phyloP scores from a whole-genome alignment of 495 filamentous ascomycete species.

The Hamigera avellanea region DNA sequence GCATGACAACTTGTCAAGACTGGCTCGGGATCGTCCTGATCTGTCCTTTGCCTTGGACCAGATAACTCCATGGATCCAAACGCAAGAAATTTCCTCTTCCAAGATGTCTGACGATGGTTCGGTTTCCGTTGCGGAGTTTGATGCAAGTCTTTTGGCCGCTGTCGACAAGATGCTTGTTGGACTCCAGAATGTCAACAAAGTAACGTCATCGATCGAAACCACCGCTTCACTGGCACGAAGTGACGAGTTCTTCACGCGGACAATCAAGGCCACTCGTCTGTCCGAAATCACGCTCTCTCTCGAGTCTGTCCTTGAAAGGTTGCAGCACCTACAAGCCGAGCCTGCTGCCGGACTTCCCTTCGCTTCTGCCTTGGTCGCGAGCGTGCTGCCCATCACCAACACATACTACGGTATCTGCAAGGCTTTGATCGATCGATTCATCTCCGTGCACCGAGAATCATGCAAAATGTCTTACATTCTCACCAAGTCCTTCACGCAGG shows the following conservation, averaged over 20 bases:
- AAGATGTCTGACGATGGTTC: slow-evolving; percentile 5
- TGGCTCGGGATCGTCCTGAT: slow-evolving; percentile 38
- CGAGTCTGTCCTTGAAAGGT: slow-evolving; percentile 31
- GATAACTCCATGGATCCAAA: slow-evolving; percentile 35
- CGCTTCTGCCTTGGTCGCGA: slow-evolving; percentile 50
- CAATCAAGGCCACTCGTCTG: slow-evolving; percentile 47
- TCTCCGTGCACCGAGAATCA: slow-evolving; percentile 49
- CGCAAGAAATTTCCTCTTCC: slow-evolving; percentile 7
- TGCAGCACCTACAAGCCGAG: slow-evolving; percentile 37
- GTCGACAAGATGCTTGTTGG: slow-evolving; percentile 61
- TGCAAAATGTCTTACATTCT: slow-evolving; percentile 67
- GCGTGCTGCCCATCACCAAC: slow-evolving; percentile 59
- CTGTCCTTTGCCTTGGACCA: slow-evolving; percentile 54
- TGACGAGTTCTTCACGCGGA: slow-evolving; percentile 42
- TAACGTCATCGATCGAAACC: slow-evolving; percentile 46
- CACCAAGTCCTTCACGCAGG: slow-evolving; percentile 58
- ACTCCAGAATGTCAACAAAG: slow-evolving; percentile 56
- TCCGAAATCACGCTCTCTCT: slow-evolving; percentile 41
- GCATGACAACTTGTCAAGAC: slow-evolving; percentile 25
- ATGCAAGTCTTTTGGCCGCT: slow-evolving; percentile 42
- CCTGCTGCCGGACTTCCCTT: slow-evolving; percentile 28
- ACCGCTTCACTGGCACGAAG: slow-evolving; percentile 50
- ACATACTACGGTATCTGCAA: slow-evolving; percentile 56
- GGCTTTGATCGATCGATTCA: slow-evolving; percentile 37
- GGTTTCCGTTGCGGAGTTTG: slow-evolving; percentile 32